These are phyloP conservation scores for Chlorella sorokiniana DNA, from an alignment of 139 green algal genomes.

Conservation along the genomic window DNA sequence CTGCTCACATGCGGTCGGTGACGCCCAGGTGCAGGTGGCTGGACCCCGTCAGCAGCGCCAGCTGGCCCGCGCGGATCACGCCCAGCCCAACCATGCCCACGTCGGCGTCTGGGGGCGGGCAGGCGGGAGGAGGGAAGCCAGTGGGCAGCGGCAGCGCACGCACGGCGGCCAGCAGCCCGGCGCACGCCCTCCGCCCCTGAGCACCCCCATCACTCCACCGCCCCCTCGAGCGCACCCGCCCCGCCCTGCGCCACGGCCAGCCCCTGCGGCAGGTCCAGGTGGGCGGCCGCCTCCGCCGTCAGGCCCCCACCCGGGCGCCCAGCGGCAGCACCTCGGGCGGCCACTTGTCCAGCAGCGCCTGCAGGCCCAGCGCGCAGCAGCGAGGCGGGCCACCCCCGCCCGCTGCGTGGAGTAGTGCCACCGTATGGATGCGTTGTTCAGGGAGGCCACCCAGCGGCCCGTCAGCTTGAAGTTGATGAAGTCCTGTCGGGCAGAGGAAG, in stretches of 20 bases:
- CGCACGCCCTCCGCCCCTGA: too few species aligned
- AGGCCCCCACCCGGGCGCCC: constrained; percentile 69
- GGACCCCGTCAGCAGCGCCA: constrained; percentile 83
- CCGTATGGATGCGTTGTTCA: constrained; percentile 75
- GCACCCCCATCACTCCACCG: neutral
- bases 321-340: constrained; percentile 62
- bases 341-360: constrained; percentile 69
- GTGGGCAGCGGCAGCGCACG: too few species aligned
- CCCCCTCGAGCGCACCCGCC: constrained; percentile 16
- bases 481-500: constrained; percentile 49
- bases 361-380: constrained; percentile 67
- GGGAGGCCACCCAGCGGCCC: constrained; percentile 53
- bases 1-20: constrained; percentile 36
- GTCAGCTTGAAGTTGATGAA: constrained; percentile 81
- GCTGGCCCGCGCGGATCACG: constrained; percentile 65
- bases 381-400: constrained; percentile 29
- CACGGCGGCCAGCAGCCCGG: too few species aligned
- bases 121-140: neutral
- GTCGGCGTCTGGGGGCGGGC: constrained; percentile 17
- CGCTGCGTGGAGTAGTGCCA: constrained; percentile 74
- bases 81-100: constrained; percentile 85
- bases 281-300: constrained; percentile 54
- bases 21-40: constrained; percentile 83
- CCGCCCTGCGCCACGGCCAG: constrained; percentile 70
- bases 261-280: constrained; percentile 71